phyloP scores from a whole-genome alignment of 345 rosid genomes.

The Salix koriyanagi region DNA sequence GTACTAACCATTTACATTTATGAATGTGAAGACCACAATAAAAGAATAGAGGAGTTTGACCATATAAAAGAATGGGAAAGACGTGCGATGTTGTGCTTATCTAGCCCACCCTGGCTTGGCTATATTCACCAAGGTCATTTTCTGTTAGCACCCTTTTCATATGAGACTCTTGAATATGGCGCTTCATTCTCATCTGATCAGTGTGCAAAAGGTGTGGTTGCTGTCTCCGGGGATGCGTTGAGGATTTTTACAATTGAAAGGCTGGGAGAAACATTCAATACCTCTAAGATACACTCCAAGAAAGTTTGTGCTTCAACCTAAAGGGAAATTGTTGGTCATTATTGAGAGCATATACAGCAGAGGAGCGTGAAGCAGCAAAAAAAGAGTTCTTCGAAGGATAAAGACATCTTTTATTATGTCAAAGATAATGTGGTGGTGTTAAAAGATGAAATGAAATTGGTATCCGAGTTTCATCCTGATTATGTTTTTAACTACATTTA shows the following conservation, averaged over 20 bases:
- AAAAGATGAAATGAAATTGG: too few relatives aligned
- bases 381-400: slow-evolving; percentile 65
- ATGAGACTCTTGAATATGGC: slow-evolving; percentile 30
- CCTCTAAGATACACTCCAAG: slow-evolving; percentile 97
- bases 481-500: too few relatives aligned
- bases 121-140: slow-evolving; percentile 96
- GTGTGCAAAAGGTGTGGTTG: slow-evolving; percentile 95
- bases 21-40: too few relatives aligned
- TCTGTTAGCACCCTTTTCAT: slow-evolving; percentile 88
- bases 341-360: slow-evolving; percentile 90
- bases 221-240: slow-evolving; percentile 93
- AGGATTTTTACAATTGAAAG: slow-evolving; percentile 92
- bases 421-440: too few relatives aligned
- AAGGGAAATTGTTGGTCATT: slow-evolving; percentile 68
- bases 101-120: slow-evolving; percentile 99
- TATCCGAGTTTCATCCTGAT: too few relatives aligned
- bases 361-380: slow-evolving; percentile 95
- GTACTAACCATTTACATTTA: too few relatives aligned
- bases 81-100: slow-evolving; percentile 91
- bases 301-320: slow-evolving; percentile 82
- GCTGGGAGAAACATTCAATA: slow-evolving; percentile 79
- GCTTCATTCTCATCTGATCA: slow-evolving; percentile 98
- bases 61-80: background rate
- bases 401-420: too few relatives aligned
- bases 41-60: too few relatives aligned